Evolutionary conservation across 768 basidiomycete genomes (phyloP).

Genomic region (Tulasnella sp.): DNA sequence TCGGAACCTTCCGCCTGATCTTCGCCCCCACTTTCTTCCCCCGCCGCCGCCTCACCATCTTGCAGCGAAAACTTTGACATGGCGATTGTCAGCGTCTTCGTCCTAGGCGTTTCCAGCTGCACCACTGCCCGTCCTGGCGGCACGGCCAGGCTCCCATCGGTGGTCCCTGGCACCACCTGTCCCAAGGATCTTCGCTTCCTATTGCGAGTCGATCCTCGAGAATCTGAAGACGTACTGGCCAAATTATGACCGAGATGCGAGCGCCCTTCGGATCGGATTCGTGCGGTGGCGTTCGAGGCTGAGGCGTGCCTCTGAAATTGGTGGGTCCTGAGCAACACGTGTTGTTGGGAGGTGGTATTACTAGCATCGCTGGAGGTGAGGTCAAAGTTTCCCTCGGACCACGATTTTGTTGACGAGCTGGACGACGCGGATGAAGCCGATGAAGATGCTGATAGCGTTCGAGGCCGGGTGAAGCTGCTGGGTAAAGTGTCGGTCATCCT

Average conservation of each 20-base stretch:
- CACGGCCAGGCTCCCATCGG: background rate
- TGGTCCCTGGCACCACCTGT: background rate
- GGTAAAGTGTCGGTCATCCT: background rate
- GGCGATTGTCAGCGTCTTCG: background rate
- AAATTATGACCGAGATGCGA: background rate
- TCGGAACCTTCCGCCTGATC: background rate
- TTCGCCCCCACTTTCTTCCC: background rate
- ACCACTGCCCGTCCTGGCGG: background rate
- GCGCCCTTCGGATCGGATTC: background rate
- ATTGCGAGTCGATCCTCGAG: background rate
- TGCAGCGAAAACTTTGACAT: constrained; percentile 3
- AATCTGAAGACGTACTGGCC: background rate
- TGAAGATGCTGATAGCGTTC: background rate
- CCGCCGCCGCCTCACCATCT: background rate
- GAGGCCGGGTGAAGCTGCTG: constrained; percentile 4
- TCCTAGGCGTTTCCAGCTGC: constrained; percentile 15
- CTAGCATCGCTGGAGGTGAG: background rate
- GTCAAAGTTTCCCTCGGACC: constrained; percentile 12
- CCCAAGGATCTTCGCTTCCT: background rate
- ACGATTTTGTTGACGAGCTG: background rate
- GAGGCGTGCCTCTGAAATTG: constrained; percentile 3
- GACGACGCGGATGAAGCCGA: constrained; percentile 12
- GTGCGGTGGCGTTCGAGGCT: constrained; percentile 7
- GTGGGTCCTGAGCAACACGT: constrained; percentile 10
- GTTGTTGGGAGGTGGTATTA: constrained; percentile 18